Evolutionary conservation across 2,329 filamentous ascomycete species (phyloP).

Genomic region (Aspergillaceae sp.): DNA sequence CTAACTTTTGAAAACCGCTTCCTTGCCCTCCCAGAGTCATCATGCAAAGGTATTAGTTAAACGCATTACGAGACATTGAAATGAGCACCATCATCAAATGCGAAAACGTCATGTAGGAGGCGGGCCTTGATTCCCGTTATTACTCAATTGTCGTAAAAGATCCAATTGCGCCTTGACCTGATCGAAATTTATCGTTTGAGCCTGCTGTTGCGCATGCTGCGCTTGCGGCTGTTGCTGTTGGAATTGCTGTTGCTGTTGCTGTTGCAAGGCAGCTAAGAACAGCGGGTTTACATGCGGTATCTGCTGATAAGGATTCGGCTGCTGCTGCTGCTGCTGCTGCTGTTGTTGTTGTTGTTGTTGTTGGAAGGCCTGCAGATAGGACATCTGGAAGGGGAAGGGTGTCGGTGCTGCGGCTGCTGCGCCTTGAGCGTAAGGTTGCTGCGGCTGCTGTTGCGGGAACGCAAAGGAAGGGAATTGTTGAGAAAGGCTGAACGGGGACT

Average conservation of each 20-base stretch:
- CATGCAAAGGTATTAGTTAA: conserved; percentile 16
- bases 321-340: not conserved
- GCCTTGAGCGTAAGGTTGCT: conserved; percentile 21
- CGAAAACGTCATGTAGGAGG: conserved; percentile 10
- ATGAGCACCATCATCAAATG: conserved; percentile 2
- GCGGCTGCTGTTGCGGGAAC: conserved; percentile 25
- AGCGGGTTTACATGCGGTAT: conserved; percentile 48
- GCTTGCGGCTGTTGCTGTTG: conserved; percentile 20
- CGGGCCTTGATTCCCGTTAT: conserved; percentile 21
- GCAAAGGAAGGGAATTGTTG: conserved; percentile 22
- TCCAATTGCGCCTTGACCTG: conserved; percentile 37
- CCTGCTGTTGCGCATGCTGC: conserved; percentile 17
- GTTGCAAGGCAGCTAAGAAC: conserved; percentile 44
- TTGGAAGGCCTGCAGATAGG: conserved; percentile 30
- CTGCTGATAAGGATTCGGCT: conserved; percentile 29
- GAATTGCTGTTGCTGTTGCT: conserved; percentile 32
- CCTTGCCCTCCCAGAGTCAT: conserved; percentile 9
- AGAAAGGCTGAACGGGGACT: conserved; percentile 17
- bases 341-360: conserved; percentile 20
- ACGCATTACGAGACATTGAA: too few relatives aligned
- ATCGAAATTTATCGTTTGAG: conserved; percentile 29
- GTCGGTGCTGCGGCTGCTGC: conserved; percentile 15
- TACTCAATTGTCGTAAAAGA: conserved; percentile 30
- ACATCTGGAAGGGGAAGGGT: conserved; percentile 32
- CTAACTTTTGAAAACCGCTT: too few relatives aligned